A percentile compares a stretch with the other conserved stretches of the same genome.
Conservation (phyloP, 306 rosid species). For the Cyamopsis tetragonoloba region DNA sequence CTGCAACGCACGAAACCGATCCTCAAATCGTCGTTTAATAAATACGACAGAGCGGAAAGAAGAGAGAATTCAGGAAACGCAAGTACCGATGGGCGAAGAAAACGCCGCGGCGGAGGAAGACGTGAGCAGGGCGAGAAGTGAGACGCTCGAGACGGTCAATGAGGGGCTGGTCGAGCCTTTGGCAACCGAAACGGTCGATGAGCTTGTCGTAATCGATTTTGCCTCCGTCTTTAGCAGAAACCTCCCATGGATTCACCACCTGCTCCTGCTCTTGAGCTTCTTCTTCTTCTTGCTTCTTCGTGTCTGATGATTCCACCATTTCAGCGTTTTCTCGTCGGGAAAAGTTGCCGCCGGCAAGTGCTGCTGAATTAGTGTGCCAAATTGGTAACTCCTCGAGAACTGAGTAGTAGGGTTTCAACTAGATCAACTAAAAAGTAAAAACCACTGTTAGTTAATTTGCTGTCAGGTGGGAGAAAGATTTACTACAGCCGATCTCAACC, state of each 20-base stretch:
- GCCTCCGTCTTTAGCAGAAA: slow-evolving; percentile 65
- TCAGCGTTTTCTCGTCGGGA: background rate
- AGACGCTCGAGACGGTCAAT: slow-evolving; percentile 61
- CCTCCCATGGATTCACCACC: slow-evolving; percentile 84
- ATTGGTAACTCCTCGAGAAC: too few species aligned
- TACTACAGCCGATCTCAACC: too few species aligned
- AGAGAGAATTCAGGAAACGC: too few species aligned
- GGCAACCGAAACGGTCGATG: slow-evolving; percentile 90
- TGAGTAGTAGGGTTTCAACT: background rate
- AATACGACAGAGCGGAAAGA: background rate
- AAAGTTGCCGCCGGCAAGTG: too few species aligned
- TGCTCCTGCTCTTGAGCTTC: slow-evolving; percentile 40
- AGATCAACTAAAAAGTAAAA: too few species aligned
- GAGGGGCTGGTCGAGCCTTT: slow-evolving; percentile 54
- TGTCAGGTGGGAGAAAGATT: too few species aligned
- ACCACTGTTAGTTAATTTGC: too few species aligned
- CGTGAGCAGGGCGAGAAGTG: slow-evolving; percentile 70
- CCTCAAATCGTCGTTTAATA: background rate
- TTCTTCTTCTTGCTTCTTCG: background rate
- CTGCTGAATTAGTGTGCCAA: too few species aligned
- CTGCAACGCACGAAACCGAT: slow-evolving; percentile 18
- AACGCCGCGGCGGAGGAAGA: slow-evolving; percentile 89
- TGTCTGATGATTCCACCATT: background rate
- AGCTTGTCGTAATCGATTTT: slow-evolving; percentile 90
- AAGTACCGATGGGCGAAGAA: slow-evolving; percentile 90